Evolutionary conservation across 169 alveolate genomes (phyloP), one percentile per base, ranked within the genome.

Genomic region (Plasmodium chabaudi): DNA sequence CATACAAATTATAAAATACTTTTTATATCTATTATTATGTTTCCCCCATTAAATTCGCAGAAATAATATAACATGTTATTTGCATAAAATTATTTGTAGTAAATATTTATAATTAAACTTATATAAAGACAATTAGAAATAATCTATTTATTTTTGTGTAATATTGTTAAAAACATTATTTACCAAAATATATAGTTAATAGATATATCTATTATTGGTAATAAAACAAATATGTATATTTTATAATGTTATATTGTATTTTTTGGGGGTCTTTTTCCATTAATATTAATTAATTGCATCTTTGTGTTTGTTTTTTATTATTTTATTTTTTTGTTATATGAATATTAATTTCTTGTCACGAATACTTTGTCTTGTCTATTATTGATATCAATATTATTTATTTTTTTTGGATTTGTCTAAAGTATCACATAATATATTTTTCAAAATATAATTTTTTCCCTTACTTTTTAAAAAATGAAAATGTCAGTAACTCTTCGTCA

Each of bases 401-500:
- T 17, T 70, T 70, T 47, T 42, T 47, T 70, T 5, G 57, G 39
- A 23, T 39, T 79, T 51, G 67, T 53, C 67, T 60, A 77, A 42
- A 67, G 19, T 17, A 39, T 25, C 47, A 6, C 46, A 39, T 21
- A 19, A 17, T 67, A 13, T 44, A 46, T 34, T 34, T n/a, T 49
- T 25, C 34, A 49, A 77, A 61, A 75, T 27, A 75, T 56, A 17
- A 25, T 55, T 47, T 15, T 69, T 34, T 34, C 42, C 42, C 42
- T 34, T 34, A 34, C 42, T 23, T 13, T 65, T 13, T 17, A 55
- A 53, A 82, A 67, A 67, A 82, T 82, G 90, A 82, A 82, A 71
- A 82, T 82, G 90, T 82, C 90, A 65, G 90, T 82, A 82, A 82
- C 90, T 39, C 90, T 82, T 70, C 90, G 90, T 55, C 90, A 82